Evolutionary conservation across 441 rosid genomes (phyloP).

Genomic region (Bruguiera hainesii): DNA sequence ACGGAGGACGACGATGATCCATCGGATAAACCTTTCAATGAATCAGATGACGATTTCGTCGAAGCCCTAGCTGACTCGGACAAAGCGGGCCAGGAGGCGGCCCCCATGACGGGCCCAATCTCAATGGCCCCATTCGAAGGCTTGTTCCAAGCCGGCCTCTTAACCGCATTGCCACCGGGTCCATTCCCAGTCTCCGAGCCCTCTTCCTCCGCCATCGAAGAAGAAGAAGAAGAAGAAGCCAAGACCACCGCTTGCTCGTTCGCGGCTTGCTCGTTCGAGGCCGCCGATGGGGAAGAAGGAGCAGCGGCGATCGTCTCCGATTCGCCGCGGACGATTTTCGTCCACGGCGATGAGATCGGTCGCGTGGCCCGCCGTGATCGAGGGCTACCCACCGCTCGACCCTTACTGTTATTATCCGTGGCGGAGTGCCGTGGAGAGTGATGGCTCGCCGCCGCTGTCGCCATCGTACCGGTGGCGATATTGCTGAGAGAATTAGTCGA

Average conservation of each 20-base stretch:
- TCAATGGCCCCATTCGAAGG: conserved; percentile 63
- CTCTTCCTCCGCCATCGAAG: conserved; percentile 34
- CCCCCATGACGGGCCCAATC: conserved; percentile 67
- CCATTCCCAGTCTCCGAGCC: conserved; percentile 41
- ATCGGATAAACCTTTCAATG: conserved; percentile 55
- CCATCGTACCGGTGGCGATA: neutral
- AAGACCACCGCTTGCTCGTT: neutral
- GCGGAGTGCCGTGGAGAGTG: conserved; percentile 1
- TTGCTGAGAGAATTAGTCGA: neutral
- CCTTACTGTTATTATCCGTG: too few species aligned
- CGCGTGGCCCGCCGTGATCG: neutral
- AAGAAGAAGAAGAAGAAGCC: neutral
- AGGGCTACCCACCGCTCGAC: neutral
- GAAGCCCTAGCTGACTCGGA: conserved; percentile 63
- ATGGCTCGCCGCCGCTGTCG: neutral
- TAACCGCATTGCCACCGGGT: conserved; percentile 50
- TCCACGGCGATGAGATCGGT: neutral
- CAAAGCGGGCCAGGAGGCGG: conserved; percentile 81
- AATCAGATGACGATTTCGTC: conserved; percentile 52
- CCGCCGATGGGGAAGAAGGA: conserved; percentile 16
- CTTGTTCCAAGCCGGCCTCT: conserved; percentile 69
- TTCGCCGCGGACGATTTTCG: neutral
- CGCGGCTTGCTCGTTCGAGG: neutral
- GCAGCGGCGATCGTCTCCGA: neutral
- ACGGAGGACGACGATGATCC: conserved; percentile 40